These are phyloP conservation scores for Ogataea nonfermentans DNA, from an alignment of 805 yeast species.

Conservation along the genomic window DNA sequence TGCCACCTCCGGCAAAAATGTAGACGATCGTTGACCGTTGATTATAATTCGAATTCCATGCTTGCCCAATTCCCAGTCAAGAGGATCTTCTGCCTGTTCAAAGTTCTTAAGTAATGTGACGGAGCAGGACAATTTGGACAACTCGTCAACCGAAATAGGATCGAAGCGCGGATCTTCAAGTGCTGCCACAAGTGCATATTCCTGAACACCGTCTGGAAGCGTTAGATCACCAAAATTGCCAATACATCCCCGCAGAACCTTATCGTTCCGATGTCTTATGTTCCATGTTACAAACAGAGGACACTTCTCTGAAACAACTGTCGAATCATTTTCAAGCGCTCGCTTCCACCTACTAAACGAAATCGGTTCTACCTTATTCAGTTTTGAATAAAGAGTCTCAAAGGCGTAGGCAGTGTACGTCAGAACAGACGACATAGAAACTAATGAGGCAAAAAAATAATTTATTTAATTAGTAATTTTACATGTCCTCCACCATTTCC, in stretches of 20 bases:
- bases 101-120: conserved; percentile 67
- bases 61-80: conserved; percentile 77
- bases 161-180: conserved; percentile 74
- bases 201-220: conserved; percentile 55
- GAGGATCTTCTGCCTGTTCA: conserved; percentile 46
- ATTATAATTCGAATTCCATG: conserved; percentile 77
- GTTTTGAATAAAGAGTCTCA: conserved; percentile 35
- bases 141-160: conserved; percentile 58
- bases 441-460: background rate
- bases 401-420: conserved; percentile 42
- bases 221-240: conserved; percentile 73
- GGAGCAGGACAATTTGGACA: conserved; percentile 50
- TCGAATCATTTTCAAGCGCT: conserved; percentile 11
- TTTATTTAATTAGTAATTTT: background rate
- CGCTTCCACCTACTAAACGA: conserved; percentile 14
- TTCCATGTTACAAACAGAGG: conserved; percentile 94
- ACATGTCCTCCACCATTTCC: conserved; percentile 20
- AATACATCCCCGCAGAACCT: conserved; percentile 80
- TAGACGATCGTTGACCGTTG: conserved; percentile 52
- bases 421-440: conserved; percentile 19
- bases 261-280: conserved; percentile 29
- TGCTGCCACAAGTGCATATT: conserved; percentile 68
- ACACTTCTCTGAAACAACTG: conserved; percentile 25
- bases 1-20: conserved; percentile 90
- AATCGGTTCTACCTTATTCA: conserved; percentile 20